A percentile compares a stretch with the other conserved stretches of the same genome.
Evolutionary conservation across 2,329 filamentous ascomycete genomes (phyloP).

Genomic region (Paraphaeosphaeria sporulosa): DNA sequence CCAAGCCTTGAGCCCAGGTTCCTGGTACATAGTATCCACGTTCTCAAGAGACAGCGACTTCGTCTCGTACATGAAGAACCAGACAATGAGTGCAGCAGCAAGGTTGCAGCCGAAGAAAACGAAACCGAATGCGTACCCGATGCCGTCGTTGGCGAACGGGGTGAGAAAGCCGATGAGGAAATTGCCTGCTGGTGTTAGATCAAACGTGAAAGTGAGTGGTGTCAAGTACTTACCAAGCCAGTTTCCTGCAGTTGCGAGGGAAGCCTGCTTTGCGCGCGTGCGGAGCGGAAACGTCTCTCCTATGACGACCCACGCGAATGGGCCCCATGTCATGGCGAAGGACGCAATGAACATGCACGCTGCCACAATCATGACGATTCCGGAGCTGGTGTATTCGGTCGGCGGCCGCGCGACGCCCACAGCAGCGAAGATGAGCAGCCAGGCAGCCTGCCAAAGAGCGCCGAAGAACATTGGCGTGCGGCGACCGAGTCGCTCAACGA

Average conservation of each 20-base stretch:
- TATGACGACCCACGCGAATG: conserved; percentile 60
- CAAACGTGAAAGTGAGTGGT: too few relatives aligned
- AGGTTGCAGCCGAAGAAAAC: conserved; percentile 48
- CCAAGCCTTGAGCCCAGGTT: conserved; percentile 33
- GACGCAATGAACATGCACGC: conserved; percentile 78
- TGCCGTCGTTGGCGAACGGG: conserved; percentile 43
- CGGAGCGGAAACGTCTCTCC: conserved; percentile 44
- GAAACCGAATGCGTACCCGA: conserved; percentile 44
- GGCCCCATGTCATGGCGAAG: conserved; percentile 73
- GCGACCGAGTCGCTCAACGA: conserved; percentile 74
- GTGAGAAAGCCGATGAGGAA: conserved; percentile 49
- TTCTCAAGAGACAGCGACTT: conserved; percentile 46
- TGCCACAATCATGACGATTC: conserved; percentile 74
- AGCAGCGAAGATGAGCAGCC: conserved; percentile 67
- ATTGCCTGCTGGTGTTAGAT: conserved; percentile 35
- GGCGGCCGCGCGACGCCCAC: conserved; percentile 51
- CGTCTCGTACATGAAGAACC: conserved; percentile 47
- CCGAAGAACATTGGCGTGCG: conserved; percentile 72
- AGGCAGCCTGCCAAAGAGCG: conserved; percentile 71
- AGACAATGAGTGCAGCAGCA: conserved; percentile 37
- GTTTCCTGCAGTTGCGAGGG: conserved; percentile 43
- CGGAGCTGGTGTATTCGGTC: conserved; percentile 54
- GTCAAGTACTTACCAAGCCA: conserved; percentile 31
- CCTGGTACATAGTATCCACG: conserved; percentile 46
- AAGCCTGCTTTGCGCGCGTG: conserved; percentile 45